These are phyloP conservation scores for Phaeophleospora eucalypticola DNA, from an alignment of 2,329 filamentous ascomycete species.

Conservation along the genomic window DNA sequence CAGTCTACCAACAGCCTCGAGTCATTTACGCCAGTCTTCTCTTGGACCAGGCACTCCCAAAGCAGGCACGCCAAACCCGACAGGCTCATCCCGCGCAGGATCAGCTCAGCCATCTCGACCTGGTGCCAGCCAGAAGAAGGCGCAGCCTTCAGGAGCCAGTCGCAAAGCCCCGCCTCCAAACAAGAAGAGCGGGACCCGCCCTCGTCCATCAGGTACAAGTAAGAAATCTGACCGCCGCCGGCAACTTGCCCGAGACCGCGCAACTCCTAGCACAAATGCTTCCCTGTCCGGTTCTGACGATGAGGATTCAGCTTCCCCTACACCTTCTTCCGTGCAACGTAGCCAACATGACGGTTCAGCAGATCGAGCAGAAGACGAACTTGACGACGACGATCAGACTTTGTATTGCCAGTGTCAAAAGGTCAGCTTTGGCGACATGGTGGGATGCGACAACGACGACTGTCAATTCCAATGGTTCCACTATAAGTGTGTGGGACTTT, in stretches of 20 bases:
- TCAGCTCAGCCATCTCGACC: slow-evolving; percentile 51
- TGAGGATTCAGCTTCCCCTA: slow-evolving; percentile 28
- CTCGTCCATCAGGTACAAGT: slow-evolving; percentile 15
- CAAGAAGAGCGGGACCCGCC: slow-evolving; percentile 32
- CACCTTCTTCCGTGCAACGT: slow-evolving; percentile 28
- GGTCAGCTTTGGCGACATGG: slow-evolving; percentile 83
- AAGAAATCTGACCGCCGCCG: slow-evolving; percentile 33
- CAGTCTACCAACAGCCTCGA: slow-evolving; percentile 51
- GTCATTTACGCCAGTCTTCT: slow-evolving; percentile 57
- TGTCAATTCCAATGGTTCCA: slow-evolving; percentile 87
- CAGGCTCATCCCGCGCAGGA: slow-evolving; percentile 50
- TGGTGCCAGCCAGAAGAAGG: slow-evolving; percentile 26
- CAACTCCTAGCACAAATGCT: slow-evolving; percentile 32
- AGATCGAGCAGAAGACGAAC: slow-evolving; percentile 25
- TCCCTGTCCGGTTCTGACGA: slow-evolving; percentile 25
- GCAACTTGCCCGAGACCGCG: slow-evolving; percentile 32
- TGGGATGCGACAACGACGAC: slow-evolving; percentile 78
- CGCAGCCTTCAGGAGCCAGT: slow-evolving; percentile 25
- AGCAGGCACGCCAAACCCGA: slow-evolving; percentile 47
- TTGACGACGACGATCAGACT: slow-evolving; percentile 47
- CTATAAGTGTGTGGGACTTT: slow-evolving; percentile 59
- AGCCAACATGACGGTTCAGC: slow-evolving; percentile 27
- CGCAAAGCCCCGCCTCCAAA: slow-evolving; percentile 49
- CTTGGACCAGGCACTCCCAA: slow-evolving; percentile 62
- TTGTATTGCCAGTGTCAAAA: slow-evolving; percentile 80